Evolutionary conservation across 768 basidiomycete species (phyloP), one percentile per base, ranked within the genome.

Genomic region (Holtermannia corniformis): DNA sequence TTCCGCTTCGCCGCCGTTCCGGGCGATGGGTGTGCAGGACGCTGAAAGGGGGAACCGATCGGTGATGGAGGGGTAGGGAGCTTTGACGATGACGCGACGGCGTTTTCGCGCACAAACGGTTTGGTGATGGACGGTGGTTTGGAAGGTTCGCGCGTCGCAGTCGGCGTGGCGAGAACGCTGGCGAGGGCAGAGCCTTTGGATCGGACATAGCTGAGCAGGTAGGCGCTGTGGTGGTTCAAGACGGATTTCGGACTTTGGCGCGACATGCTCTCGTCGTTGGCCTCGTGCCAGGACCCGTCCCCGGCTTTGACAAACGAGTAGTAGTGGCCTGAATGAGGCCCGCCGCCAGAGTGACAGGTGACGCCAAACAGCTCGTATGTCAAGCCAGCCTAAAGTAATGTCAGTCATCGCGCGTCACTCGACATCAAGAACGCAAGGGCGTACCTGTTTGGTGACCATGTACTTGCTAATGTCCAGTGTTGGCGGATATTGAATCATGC

Each of bases 291-390:
- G 28, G 74, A 74, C 11, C 82, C 83, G 27, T 79, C 75, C 28
- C 76, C 78, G 40, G 81, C 78, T 68, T 83, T 87, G 63, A 95
- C 82, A 62, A 81, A 83, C 16, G 92, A 84, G 59, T 82, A 89
- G 73, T 99, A 99, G 72, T 99, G 95, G 3, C 95, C 95, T 1
- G 87, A 92, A 65, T 95, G 87, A 13, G 92, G 89, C 4, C 91
- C 90, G 41, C 81, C 78, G 49, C 95, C 95, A 11, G 86, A 87
- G 70, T 99, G 95, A 59, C 83, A 89, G 50, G 96, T 87, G 55
- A 97, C 81, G 25, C 86, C 92, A 68, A 90, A 95, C 2, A 99
- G 74, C 1, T 83, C 81, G 73, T 99, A 99, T 23, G 78, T 75
- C 3, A 86, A 86, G 19, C 58, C 58, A 61, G 78, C 81, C 69